Conservation (phyloP, 1,139 yeast species). For the Blastobotrys buckinghamii region DNA sequence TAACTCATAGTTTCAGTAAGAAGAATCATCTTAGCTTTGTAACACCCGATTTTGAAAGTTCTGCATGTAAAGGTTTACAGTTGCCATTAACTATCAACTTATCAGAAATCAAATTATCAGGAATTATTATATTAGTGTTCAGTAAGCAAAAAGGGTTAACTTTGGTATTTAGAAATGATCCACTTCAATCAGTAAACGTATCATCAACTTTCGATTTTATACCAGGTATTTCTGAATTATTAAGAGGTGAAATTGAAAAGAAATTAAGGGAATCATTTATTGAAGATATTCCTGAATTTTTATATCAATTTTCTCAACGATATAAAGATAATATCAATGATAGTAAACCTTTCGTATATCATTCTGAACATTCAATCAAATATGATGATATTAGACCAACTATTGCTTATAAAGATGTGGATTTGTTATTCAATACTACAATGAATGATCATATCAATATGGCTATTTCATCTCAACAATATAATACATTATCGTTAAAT, state of each 20-base stretch:
- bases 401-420: slow-evolving; percentile 3
- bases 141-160: slow-evolving; percentile 66
- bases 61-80: slow-evolving; percentile 46
- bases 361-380: background rate
- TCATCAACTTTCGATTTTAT: slow-evolving; percentile 70
- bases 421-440: background rate
- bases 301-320: slow-evolving; percentile 47
- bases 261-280: slow-evolving; percentile 68
- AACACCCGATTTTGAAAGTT: slow-evolving; percentile 46
- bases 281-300: slow-evolving; percentile 69
- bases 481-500: slow-evolving; percentile 4
- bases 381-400: background rate
- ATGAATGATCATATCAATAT: background rate
- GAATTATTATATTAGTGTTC: slow-evolving; percentile 66
- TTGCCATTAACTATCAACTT: slow-evolving; percentile 61
- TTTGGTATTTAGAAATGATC: slow-evolving; percentile 68
- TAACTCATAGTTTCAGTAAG: slow-evolving; percentile 46
- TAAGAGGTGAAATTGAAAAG: slow-evolving; percentile 61
- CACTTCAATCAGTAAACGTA: slow-evolving; percentile 66
- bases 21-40: slow-evolving; percentile 38
- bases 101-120: slow-evolving; percentile 56
- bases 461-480: background rate
- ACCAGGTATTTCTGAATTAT: slow-evolving; percentile 63
- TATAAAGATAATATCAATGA: background rate
- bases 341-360: slow-evolving; percentile 7